Conservation (phyloP, 1,284 basidiomycete species). For the Porodaedalea pini region DNA sequence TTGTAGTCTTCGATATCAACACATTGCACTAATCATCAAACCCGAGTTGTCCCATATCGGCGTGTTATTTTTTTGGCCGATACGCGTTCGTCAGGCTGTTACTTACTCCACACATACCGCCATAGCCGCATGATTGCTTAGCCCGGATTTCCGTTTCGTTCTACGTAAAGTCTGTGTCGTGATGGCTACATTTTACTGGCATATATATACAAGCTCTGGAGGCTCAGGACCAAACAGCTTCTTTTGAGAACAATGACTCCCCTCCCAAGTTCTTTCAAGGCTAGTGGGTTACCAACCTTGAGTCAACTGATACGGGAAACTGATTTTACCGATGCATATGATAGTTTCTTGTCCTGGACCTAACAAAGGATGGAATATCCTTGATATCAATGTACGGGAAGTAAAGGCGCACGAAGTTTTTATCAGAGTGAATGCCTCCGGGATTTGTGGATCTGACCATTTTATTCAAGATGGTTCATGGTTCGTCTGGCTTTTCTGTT, state of each 20-base stretch:
- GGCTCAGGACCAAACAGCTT: no score
- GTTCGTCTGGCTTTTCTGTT: no score
- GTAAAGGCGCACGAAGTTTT: slow-evolving; percentile 24
- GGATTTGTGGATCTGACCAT: slow-evolving; percentile 28
- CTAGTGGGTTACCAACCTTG: neutral
- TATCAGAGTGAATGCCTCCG: slow-evolving; percentile 27
- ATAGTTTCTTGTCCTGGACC: slow-evolving; percentile 15
- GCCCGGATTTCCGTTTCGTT: no score
- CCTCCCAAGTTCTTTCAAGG: neutral
- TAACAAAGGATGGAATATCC: slow-evolving; percentile 20
- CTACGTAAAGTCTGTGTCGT: no score
- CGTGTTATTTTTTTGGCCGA: neutral
- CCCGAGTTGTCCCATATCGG: neutral
- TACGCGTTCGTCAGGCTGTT: neutral
- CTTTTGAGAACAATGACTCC: neutral
- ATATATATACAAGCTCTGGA: no score
- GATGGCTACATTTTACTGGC: no score
- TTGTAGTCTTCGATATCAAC: neutral
- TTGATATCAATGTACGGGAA: slow-evolving; percentile 15
- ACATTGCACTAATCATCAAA: neutral
- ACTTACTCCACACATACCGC: neutral
- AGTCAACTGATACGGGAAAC: neutral
- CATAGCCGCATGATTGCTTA: no score
- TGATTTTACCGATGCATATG: neutral
- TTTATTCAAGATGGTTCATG: slow-evolving; percentile 25